A percentile compares a stretch with the other conserved stretches of the same genome.
phyloP scores from a whole-genome alignment of 148 eudicot species.

The Vaccinium vitisidaea region DNA sequence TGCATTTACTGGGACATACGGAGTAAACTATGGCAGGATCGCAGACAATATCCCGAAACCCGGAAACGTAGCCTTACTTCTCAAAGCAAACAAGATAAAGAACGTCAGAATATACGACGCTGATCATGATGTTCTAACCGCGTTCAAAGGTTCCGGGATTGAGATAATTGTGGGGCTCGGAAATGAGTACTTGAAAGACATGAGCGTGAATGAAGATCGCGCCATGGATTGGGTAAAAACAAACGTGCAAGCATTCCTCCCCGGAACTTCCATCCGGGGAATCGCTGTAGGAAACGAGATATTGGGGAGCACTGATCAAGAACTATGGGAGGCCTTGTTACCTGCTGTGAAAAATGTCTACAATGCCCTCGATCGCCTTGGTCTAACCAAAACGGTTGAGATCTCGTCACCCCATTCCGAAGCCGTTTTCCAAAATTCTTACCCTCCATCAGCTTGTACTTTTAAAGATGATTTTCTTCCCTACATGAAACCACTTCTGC shows the following conservation, averaged over 20 bases:
- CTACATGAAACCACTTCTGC: constrained; percentile 65
- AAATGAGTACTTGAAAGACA: constrained; percentile 54
- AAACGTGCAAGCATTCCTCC: constrained; percentile 64
- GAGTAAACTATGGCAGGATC: constrained; percentile 72
- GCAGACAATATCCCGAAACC: constrained; percentile 78
- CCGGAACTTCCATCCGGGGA: constrained; percentile 52
- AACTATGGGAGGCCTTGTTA: constrained; percentile 61
- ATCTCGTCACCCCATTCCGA: constrained; percentile 80
- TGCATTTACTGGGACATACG: constrained; percentile 71
- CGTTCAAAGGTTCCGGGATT: constrained; percentile 61
- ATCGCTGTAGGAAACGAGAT: constrained; percentile 85
- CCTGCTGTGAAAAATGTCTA: constrained; percentile 63
- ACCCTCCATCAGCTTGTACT: constrained; percentile 75
- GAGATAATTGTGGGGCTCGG: constrained; percentile 60
- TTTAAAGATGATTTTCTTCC: constrained; percentile 64
- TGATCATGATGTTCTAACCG: constrained; percentile 54
- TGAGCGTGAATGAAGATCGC: constrained; percentile 48
- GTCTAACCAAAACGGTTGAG: constrained; percentile 33
- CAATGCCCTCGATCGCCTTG: constrained; percentile 46
- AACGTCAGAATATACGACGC: constrained; percentile 78
- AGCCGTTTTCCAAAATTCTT: constrained; percentile 62
- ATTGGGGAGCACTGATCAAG: constrained; percentile 42
- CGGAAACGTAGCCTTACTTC: constrained; percentile 58
- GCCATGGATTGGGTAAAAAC: constrained; percentile 71
- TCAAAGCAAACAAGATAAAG: constrained; percentile 59